Percentiles rank a stretch among this genome's conserved stretches.
These are phyloP conservation scores for Xylariaceae sp. DNA, from an alignment of 2,329 filamentous ascomycete species.

Conservation along the genomic window DNA sequence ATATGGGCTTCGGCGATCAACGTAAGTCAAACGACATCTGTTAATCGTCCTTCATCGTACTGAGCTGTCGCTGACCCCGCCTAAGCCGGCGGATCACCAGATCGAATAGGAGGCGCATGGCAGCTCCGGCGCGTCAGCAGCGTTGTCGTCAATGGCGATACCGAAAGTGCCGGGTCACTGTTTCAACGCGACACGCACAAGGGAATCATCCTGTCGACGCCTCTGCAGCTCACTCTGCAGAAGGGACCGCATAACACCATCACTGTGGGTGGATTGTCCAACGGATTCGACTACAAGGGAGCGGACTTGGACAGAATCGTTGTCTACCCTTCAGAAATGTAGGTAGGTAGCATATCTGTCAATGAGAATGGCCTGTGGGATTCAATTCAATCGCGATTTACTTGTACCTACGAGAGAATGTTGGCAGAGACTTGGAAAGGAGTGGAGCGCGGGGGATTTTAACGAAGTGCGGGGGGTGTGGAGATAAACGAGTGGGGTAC, in stretches of 20 bases:
- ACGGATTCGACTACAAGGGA: slow-evolving; percentile 52
- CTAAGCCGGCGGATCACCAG: slow-evolving; percentile 47
- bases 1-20: slow-evolving; percentile 55
- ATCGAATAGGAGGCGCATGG: slow-evolving; percentile 56
- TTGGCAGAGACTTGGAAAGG: too few relatives aligned
- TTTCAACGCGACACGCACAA: slow-evolving; percentile 53
- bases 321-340: slow-evolving; percentile 51
- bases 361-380: not conserved
- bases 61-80: too few relatives aligned
- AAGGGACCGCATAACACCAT: slow-evolving; percentile 49
- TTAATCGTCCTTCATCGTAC: not conserved
- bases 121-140: slow-evolving; percentile 55
- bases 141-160: slow-evolving; percentile 48
- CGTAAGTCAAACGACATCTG: slow-evolving; percentile 27
- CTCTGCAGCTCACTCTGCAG: slow-evolving; percentile 48
- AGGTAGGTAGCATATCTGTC: not conserved
- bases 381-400: not conserved
- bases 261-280: slow-evolving; percentile 51
- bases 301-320: slow-evolving; percentile 56
- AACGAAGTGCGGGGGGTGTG: too few relatives aligned
- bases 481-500: too few relatives aligned
- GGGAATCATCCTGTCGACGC: slow-evolving; percentile 54
- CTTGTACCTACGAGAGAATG: too few relatives aligned
- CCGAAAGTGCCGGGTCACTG: too few relatives aligned
- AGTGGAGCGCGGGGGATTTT: too few relatives aligned